Conservation (phyloP, 2,329 filamentous ascomycete species). For the Thielaviopsis cerberus region DNA sequence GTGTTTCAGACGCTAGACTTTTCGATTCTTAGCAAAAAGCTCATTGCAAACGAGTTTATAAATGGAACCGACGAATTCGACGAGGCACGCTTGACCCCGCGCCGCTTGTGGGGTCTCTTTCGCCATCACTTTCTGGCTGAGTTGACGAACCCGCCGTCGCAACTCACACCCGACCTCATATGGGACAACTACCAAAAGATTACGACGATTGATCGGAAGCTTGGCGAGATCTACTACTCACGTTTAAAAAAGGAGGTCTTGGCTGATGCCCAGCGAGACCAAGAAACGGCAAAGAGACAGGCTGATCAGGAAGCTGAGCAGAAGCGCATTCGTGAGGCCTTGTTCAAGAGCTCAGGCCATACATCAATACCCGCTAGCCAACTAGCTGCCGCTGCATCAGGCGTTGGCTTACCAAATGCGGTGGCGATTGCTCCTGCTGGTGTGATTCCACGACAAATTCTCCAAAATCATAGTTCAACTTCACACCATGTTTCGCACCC, state of each 20-base stretch:
- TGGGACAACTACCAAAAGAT: conserved; percentile 8
- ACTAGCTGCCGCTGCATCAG: conserved; percentile 6
- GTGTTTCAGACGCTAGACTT: conserved; percentile 50
- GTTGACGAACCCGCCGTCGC: conserved; percentile 18
- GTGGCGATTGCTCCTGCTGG: conserved; percentile 6
- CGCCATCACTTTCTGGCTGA: conserved; percentile 60
- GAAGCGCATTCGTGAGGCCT: conserved; percentile 4
- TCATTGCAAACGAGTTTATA: conserved; percentile 57
- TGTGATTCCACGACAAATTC: neutral
- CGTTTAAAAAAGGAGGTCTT: conserved; percentile 10
- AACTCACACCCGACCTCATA: conserved; percentile 8
- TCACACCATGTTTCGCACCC: neutral
- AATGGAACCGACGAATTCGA: conserved; percentile 54
- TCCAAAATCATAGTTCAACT: neutral
- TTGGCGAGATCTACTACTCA: conserved; percentile 10
- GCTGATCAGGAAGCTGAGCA: conserved; percentile 7
- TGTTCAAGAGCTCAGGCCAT: conserved; percentile 1
- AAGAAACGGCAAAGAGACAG: conserved; percentile 4
- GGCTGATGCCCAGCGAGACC: conserved; percentile 8
- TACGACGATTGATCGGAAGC: conserved; percentile 7
- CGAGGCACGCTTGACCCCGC: conserved; percentile 52
- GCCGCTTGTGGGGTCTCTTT: conserved; percentile 64
- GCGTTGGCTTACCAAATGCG: conserved; percentile 1
- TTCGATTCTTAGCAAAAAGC: conserved; percentile 50
- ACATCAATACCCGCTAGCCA: conserved; percentile 1